Evolutionary conservation across 2,329 filamentous ascomycete genomes (phyloP), one percentile per base, ranked within the genome.

Genomic region (Rutstroemia sp.): DNA sequence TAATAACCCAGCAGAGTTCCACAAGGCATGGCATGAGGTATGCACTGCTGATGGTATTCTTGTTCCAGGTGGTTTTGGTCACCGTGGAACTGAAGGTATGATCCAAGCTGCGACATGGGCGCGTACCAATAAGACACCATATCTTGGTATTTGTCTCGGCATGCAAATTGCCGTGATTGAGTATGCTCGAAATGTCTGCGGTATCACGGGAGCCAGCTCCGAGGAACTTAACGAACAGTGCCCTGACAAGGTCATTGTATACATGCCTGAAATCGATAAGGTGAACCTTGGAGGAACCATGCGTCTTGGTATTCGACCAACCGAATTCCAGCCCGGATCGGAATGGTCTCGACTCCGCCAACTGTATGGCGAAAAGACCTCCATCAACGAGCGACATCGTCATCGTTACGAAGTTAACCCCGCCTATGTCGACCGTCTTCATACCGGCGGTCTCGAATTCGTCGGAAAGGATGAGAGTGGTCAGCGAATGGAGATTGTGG

Each of bases 341-440:
- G 58, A 60, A 66, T 94, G 88, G 88, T 88, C 83, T 57, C 85
- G 84, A 63, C 79, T 95, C 25, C 85, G 89, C 16, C 80, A 81
- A 7, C 74, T 95, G 9, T 95, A 95, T 70, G 86, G 85, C 3
- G 72, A 75, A 2, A 74, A 73, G 1, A 70, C 75, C 0, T 71
- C 73, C 17, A 78, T 87, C 45, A 73, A 79, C 57, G 91, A 95
- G 76, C 82, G 91, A 51, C 91, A 96, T 71, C 83, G 91, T 58
- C 91, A 96, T 73, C 82, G 90, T 39, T 96, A 95, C 70, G 91
- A 96, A 74, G 88, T 95, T 62, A 95, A 95, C 73, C 90, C 91
- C 0, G 80, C 82, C 10, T 86, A 86, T 67, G 82, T 95, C 52
- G 82, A 86, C 4, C 73, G 73, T 34, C 76, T 96, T 3, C 79